Evolutionary conservation across 1,139 yeast species (phyloP).

Genomic region (Sugiyamaella japonica): DNA sequence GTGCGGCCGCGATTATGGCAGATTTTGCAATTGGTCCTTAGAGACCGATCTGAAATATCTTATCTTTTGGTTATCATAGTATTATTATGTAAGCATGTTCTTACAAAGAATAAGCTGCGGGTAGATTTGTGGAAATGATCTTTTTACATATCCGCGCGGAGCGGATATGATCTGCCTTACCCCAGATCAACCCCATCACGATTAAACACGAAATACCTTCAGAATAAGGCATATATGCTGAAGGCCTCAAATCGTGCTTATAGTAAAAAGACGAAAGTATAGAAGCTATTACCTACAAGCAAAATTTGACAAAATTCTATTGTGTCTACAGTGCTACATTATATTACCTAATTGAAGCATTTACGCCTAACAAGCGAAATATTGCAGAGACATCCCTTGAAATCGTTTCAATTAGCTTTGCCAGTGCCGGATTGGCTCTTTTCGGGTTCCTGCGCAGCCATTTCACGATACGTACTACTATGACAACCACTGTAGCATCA

Average conservation of each 20-base stretch:
- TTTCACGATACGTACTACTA: constrained; percentile 8
- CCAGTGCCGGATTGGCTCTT: constrained; percentile 2
- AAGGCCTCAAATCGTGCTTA: too few relatives aligned
- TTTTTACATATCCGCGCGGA: too few relatives aligned
- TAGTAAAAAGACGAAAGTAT: background rate
- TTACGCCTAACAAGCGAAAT: background rate
- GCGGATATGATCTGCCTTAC: too few relatives aligned
- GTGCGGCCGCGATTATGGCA: too few relatives aligned
- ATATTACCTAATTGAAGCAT: background rate
- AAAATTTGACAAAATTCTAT: background rate
- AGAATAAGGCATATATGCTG: too few relatives aligned
- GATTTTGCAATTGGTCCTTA: background rate
- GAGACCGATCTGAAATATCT: background rate
- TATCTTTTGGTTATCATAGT: background rate
- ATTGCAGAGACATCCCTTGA: background rate
- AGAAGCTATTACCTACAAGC: background rate
- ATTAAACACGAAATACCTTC: too few relatives aligned
- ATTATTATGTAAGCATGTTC: background rate
- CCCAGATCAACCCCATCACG: too few relatives aligned
- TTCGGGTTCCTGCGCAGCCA: constrained; percentile 15
- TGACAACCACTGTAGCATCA: constrained; percentile 11
- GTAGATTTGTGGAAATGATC: background rate
- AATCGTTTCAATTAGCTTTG: background rate
- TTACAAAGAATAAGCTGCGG: too few relatives aligned
- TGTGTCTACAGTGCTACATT: too few relatives aligned